Conservation (phyloP, 208 protist genomes). For the Leishmania major region DNA sequence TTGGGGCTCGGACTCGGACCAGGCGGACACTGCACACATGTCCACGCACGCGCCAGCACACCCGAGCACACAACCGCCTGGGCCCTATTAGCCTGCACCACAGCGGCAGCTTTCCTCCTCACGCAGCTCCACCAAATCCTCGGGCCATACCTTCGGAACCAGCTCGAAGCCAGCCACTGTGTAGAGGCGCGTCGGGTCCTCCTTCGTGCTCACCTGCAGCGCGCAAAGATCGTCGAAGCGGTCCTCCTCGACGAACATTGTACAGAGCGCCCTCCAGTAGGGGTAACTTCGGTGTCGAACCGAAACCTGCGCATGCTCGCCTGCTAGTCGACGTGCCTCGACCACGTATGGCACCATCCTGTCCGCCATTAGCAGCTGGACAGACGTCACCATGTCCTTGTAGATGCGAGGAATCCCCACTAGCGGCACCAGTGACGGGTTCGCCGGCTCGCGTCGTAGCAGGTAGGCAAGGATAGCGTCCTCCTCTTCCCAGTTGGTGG, state of each 20-base stretch:
- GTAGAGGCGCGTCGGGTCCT: conserved; percentile 25
- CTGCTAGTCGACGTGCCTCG: conserved; percentile 32
- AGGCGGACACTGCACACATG: not conserved
- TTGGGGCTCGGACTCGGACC: not conserved
- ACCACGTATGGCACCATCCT: conserved; percentile 55
- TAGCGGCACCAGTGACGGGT: conserved; percentile 69
- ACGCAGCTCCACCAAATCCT: conserved; percentile 49
- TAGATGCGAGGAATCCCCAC: conserved; percentile 67
- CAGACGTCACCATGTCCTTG: conserved; percentile 59
- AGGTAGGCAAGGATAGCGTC: conserved; percentile 70
- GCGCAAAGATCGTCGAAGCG: conserved; percentile 55
- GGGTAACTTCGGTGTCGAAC: conserved; percentile 30
- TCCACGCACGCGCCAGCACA: not conserved
- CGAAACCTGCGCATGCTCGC: conserved; percentile 13
- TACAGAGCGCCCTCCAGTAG: conserved; percentile 62
- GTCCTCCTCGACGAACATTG: conserved; percentile 40
- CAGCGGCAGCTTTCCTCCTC: conserved; percentile 27
- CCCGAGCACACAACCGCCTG: not conserved
- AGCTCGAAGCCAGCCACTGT: conserved; percentile 30
- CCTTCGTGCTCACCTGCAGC: conserved; percentile 34
- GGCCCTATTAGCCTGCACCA: not conserved
- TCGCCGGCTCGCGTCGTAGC: conserved; percentile 63
- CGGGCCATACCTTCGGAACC: conserved; percentile 42
- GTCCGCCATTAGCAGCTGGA: conserved; percentile 62
- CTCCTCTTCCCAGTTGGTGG: conserved; percentile 62